phyloP scores from a whole-genome alignment of 257 asterid species.

The Sherardia arvensis region DNA sequence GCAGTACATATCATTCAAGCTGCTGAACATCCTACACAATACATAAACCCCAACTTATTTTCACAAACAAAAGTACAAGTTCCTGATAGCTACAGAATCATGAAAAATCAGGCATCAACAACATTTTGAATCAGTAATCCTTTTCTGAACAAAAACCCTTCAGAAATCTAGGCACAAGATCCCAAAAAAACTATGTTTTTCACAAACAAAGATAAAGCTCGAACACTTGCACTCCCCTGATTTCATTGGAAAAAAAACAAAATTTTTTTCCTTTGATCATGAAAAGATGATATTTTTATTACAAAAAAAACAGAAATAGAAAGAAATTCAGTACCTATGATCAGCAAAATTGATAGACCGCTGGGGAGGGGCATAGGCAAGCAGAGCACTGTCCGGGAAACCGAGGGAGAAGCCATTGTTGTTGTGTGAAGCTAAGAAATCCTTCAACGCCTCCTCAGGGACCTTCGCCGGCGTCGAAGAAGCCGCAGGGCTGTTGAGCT shows the following conservation, averaged over 20 bases:
- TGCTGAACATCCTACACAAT: constrained; percentile 58
- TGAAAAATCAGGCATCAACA: not conserved
- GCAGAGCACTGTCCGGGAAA: constrained; percentile 47
- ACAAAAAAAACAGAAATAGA: not conserved
- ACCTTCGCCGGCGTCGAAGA: constrained; percentile 17
- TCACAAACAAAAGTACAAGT: not conserved
- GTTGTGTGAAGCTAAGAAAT: constrained; percentile 47
- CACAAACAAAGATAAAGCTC: too few species aligned
- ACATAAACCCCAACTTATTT: not conserved
- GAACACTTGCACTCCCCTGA: too few species aligned
- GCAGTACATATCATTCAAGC: constrained; percentile 77
- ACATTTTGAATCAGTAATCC: not conserved
- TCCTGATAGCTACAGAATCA: too few species aligned
- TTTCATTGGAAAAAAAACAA: too few species aligned
- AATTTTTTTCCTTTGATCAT: too few species aligned
- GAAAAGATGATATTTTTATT: too few species aligned
- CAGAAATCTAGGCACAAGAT: not conserved
- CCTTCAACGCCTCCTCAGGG: constrained; percentile 48
- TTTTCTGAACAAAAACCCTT: not conserved
- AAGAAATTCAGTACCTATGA: constrained; percentile 47
- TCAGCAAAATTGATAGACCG: constrained; percentile 13
- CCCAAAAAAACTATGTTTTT: too few species aligned
- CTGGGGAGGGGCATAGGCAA: constrained; percentile 51
- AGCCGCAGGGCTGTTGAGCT: constrained; percentile 54
- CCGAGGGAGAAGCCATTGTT: constrained; percentile 44